phyloP scores from a whole-genome alignment of 495 filamentous ascomycete species.

The Penicillium cataractarum region DNA sequence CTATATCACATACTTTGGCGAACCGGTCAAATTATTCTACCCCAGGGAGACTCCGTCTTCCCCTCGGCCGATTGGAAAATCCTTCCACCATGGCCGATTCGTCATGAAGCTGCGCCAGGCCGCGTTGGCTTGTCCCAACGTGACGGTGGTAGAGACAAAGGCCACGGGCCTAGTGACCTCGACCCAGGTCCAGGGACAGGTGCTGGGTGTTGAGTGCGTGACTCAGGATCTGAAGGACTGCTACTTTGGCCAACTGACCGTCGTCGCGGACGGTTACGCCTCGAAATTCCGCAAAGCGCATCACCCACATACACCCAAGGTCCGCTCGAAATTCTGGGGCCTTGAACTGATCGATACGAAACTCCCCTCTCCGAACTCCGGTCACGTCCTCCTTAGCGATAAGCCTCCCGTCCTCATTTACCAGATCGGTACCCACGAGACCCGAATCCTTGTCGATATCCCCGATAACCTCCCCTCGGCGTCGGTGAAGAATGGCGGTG shows the following conservation, averaged over 20 bases:
- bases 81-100: slow-evolving; percentile 86
- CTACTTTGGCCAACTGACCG: slow-evolving; percentile 86
- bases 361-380: slow-evolving; percentile 72
- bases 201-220: slow-evolving; percentile 75
- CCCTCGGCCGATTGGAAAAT: slow-evolving; percentile 62
- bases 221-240: slow-evolving; percentile 64
- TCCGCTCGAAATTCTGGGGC: slow-evolving; percentile 84
- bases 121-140: slow-evolving; percentile 66
- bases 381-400: slow-evolving; percentile 85
- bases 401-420: slow-evolving; percentile 83
- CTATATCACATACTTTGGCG: slow-evolving; percentile 80
- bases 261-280: slow-evolving; percentile 90
- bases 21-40: slow-evolving; percentile 81
- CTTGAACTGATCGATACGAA: slow-evolving; percentile 87
- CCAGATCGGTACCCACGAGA: slow-evolving; percentile 96
- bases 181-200: slow-evolving; percentile 54
- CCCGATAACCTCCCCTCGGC: slow-evolving; percentile 78
- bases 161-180: slow-evolving; percentile 64
- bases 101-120: slow-evolving; percentile 73
- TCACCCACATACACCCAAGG: slow-evolving; percentile 67
- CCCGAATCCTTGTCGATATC: slow-evolving; percentile 88
- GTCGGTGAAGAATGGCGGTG: slow-evolving; percentile 69
- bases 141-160: slow-evolving; percentile 75
- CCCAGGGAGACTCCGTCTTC: slow-evolving; percentile 38
- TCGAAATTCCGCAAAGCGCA: slow-evolving; percentile 89